Percentiles rank a stretch among this genome's conserved stretches.
Evolutionary conservation across 1,284 basidiomycete species (phyloP).

Genomic region (Chalciporus sp.): DNA sequence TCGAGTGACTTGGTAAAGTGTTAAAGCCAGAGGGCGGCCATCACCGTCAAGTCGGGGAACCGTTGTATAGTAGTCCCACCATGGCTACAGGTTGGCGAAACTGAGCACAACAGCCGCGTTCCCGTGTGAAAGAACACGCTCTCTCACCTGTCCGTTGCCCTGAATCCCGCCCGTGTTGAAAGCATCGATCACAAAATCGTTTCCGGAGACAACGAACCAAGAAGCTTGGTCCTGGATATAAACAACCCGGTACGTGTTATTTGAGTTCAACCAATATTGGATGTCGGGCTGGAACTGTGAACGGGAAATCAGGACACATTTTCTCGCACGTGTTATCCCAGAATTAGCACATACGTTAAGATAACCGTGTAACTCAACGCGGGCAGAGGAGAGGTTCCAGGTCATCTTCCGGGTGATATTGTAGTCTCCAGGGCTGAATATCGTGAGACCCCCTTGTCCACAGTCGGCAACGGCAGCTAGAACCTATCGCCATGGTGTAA

Average conservation of each 20-base stretch:
- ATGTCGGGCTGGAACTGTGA: conserved; percentile 19
- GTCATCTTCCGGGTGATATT: conserved; percentile 65
- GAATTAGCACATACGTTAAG: conserved; percentile 36
- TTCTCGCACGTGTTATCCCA: too few species aligned
- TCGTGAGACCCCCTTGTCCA: conserved; percentile 52
- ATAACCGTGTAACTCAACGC: conserved; percentile 56
- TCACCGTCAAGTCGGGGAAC: conserved; percentile 54
- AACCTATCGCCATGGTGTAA: background rate
- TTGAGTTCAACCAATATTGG: background rate
- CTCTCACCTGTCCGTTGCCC: background rate
- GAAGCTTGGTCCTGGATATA: conserved; percentile 68
- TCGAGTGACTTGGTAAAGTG: background rate
- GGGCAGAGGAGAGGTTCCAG: conserved; percentile 55
- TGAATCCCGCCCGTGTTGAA: conserved; percentile 46
- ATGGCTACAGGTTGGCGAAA: conserved; percentile 35
- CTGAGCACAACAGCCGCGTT: too few species aligned
- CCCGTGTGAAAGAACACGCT: too few species aligned
- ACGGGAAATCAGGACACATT: too few species aligned
- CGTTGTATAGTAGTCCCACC: conserved; percentile 52
- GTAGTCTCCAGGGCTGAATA: conserved; percentile 47
- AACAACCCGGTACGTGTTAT: conserved; percentile 60
- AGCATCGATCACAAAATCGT: conserved; percentile 60
- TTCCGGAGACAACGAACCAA: conserved; percentile 65
- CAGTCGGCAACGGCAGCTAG: conserved; percentile 44
- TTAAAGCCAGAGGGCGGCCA: conserved; percentile 42